These are phyloP conservation scores for Aspergillus sp. DNA, from an alignment of 2,329 filamentous ascomycete genomes.

Conservation along the genomic window DNA sequence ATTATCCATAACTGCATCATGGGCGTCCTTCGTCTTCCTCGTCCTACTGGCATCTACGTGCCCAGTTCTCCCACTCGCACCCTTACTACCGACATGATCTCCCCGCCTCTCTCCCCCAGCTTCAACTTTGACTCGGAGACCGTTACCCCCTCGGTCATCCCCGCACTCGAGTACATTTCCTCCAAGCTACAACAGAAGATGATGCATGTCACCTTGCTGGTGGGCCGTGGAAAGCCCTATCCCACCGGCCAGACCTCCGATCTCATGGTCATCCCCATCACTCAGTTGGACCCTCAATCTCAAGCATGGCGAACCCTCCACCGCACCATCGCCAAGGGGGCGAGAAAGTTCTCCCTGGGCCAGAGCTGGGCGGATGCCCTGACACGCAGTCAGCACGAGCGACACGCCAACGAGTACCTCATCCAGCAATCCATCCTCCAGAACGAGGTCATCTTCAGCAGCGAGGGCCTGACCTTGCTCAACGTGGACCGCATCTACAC, in stretches of 20 bases:
- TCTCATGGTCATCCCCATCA: conserved; percentile 34
- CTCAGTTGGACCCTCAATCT: conserved; percentile 23
- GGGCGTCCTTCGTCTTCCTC: conserved; percentile 31
- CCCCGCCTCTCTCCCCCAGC: conserved; percentile 33
- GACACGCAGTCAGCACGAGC: conserved; percentile 29
- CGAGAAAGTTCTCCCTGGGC: conserved; percentile 33
- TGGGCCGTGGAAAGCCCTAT: conserved; percentile 35
- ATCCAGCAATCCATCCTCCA: conserved; percentile 40
- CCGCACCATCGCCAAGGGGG: conserved; percentile 31
- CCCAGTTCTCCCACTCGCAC: conserved; percentile 28
- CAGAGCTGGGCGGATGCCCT: conserved; percentile 36
- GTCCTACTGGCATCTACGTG: conserved; percentile 31
- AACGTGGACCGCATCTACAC: conserved; percentile 43
- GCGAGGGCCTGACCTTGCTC: conserved; percentile 40
- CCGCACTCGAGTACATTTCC: conserved; percentile 39
- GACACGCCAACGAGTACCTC: conserved; percentile 35
- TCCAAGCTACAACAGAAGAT: conserved; percentile 34
- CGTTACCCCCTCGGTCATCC: conserved; percentile 30
- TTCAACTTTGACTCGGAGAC: conserved; percentile 35
- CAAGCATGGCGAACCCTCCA: conserved; percentile 22
- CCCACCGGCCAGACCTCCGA: conserved; percentile 34
- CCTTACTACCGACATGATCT: conserved; percentile 38
- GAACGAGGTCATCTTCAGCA: conserved; percentile 40
- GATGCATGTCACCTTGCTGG: conserved; percentile 37
- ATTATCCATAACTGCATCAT: conserved; percentile 14